These are phyloP conservation scores for Sporodiniella umbellata DNA, from an alignment of 371 early-diverging fungal species.

Conservation along the genomic window DNA sequence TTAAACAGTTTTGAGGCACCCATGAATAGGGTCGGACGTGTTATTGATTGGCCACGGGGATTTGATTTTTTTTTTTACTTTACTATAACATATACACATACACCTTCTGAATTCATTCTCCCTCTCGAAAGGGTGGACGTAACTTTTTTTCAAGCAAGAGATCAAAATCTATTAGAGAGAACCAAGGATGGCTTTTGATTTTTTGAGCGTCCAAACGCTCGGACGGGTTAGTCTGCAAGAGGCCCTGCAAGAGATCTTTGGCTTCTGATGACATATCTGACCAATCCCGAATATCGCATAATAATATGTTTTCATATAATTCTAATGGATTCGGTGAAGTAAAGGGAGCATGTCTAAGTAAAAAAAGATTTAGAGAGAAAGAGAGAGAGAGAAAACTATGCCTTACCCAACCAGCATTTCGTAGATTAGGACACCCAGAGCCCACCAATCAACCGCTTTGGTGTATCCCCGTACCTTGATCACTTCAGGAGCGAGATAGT, in stretches of 20 bases:
- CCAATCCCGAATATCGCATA: slow-evolving; percentile 71
- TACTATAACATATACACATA: too few species aligned
- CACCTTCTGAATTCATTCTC: too few species aligned
- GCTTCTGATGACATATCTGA: slow-evolving; percentile 78
- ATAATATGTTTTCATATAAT: slow-evolving; percentile 88
- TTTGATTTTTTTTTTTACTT: too few species aligned
- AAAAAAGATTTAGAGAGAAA: too few species aligned
- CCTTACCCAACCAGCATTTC: slow-evolving; percentile 88
- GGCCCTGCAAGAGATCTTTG: slow-evolving; percentile 79
- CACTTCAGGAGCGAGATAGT: slow-evolving; percentile 96
- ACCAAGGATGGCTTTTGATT: slow-evolving; percentile 70
- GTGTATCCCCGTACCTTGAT: slow-evolving; percentile 90
- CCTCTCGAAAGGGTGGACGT: slow-evolving; percentile 62
- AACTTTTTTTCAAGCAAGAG: slow-evolving; percentile 49
- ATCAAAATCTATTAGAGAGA: slow-evolving; percentile 65
- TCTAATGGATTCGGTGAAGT: slow-evolving; percentile 65
- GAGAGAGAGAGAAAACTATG: too few species aligned
- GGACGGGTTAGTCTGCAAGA: slow-evolving; percentile 77
- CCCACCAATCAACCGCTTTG: slow-evolving; percentile 97
- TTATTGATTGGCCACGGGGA: too few species aligned
- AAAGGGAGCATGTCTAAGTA: slow-evolving; percentile 42
- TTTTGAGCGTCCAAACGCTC: slow-evolving; percentile 88
- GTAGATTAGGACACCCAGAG: slow-evolving; percentile 91
- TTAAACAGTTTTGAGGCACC: too few species aligned
- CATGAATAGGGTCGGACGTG: too few species aligned